These are phyloP conservation scores for Castanea mollissima DNA, from an alignment of 306 rosid genomes.

Conservation along the genomic window DNA sequence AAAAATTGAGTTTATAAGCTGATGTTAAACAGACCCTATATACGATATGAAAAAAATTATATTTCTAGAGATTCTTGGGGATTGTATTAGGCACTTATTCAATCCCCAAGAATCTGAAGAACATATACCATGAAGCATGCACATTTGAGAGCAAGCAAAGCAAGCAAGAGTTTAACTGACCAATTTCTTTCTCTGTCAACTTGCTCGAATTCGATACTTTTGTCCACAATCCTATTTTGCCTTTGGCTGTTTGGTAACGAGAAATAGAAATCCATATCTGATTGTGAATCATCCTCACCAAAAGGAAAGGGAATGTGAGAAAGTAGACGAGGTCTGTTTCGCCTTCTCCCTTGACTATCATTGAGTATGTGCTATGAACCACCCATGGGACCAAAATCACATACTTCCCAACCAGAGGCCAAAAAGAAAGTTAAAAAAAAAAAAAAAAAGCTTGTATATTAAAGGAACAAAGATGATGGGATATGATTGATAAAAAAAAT, in stretches of 20 bases:
- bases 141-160: too few species aligned
- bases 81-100: too few species aligned
- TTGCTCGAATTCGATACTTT: constrained; percentile 34
- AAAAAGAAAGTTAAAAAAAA: neutral
- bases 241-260: constrained; percentile 12
- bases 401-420: neutral
- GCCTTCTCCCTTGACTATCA: neutral
- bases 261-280: constrained; percentile 29
- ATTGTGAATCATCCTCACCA: constrained; percentile 21
- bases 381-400: neutral
- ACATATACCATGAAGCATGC: too few species aligned
- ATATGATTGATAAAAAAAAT: too few species aligned
- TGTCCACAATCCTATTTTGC: constrained; percentile 25
- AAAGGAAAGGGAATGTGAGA: neutral
- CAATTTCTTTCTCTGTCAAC: constrained; percentile 41
- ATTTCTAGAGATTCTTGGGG: too few species aligned
- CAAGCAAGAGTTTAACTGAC: constrained; percentile 1
- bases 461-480: too few species aligned
- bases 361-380: neutral
- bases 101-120: too few species aligned
- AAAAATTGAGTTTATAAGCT: too few species aligned
- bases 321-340: neutral
- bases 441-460: too few species aligned
- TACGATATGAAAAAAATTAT: too few species aligned
- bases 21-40: too few species aligned